Base-by-base conservation (phyloP, 2,329 filamentous ascomycete genomes). In the Pseudonectria foliicola region DNA sequence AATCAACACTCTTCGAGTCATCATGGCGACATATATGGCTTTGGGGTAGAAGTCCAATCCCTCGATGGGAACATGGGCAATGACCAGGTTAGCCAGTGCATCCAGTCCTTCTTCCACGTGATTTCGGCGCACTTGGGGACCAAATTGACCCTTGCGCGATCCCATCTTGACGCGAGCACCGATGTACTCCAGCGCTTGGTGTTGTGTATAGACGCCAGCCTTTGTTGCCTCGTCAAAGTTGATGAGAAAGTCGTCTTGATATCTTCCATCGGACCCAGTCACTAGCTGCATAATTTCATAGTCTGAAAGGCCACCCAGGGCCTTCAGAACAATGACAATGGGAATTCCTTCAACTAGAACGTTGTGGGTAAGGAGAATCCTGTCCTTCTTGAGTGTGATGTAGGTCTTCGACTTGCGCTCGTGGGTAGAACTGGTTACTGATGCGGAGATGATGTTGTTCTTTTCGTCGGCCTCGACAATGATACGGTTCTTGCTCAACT, bases 341-440 rank as follows among this genome's bases (percentile, higher is more conserved):
- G 93, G 93, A n/a, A 98, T 78, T 40, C 92, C 84, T 56, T 98
- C 92, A 31, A 82, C 82, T 7, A 98, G 68, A 29, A 94, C 87
- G 59, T 98, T 98, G 65, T 98, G 92, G 45, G 86, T 82, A 29
- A 98, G 72, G 39, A 82, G 81, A 40, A 98, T 85, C 33, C 84
- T 77, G 36, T 94, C 90, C 60, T 96, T 96, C 65, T 96, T 96
- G 35, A 94, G 67, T 11, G 90, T 77, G 33, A 98, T 87, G 51
- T 96, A 95, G 36, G 87, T 95, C 67, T 98, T 98, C 10, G 92
- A 95, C 62, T 96, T 95, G 52, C 93, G 78, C 60, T 96, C 92
- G 61, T 95, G 88, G 2, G 93, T 96, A 21, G 92, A 95, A 77
- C 89, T 93, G 7, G 89, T 98, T 21, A 96, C 92, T 2, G 92